phyloP scores from a whole-genome alignment of 2,329 filamentous ascomycete genomes.

The Paecilomyces dactylethromorphus region DNA sequence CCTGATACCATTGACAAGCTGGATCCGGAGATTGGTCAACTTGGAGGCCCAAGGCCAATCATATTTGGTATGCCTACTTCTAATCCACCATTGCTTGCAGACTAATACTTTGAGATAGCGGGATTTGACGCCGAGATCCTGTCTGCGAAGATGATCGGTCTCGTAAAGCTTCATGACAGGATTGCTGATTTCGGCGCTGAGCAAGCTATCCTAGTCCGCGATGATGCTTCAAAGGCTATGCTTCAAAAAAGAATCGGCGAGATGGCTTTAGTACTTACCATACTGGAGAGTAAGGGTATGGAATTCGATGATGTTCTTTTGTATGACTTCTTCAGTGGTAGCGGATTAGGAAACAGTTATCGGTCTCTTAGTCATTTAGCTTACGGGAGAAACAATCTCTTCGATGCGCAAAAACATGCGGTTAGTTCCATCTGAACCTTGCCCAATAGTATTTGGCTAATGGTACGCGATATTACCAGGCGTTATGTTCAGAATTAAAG shows the following conservation, averaged over 20 bases:
- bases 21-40: conserved; percentile 20
- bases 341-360: conserved; percentile 12
- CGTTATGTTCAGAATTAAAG: neutral
- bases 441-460: neutral
- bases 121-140: conserved; percentile 13
- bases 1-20: conserved; percentile 23
- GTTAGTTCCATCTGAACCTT: conserved; percentile 1
- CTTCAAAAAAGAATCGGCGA: conserved; percentile 18
- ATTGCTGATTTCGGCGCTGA: conserved; percentile 24
- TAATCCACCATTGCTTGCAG: neutral
- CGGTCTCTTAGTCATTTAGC: conserved; percentile 13
- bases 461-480: neutral
- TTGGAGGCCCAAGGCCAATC: conserved; percentile 17
- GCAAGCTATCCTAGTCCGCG: conserved; percentile 27
- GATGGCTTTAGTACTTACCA: conserved; percentile 22
- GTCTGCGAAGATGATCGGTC: conserved; percentile 15
- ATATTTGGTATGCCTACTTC: conserved; percentile 11
- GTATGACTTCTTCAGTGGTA: conserved; percentile 22
- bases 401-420: conserved; percentile 15
- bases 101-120: conserved; percentile 5
- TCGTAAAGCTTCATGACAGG: conserved; percentile 12
- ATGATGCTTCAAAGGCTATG: conserved; percentile 17
- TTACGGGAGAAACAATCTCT: conserved; percentile 1
- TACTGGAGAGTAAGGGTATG: conserved; percentile 29
- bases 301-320: conserved; percentile 30